Conservation (phyloP, 2,329 filamentous ascomycete genomes). For the Alternaria longipes region DNA sequence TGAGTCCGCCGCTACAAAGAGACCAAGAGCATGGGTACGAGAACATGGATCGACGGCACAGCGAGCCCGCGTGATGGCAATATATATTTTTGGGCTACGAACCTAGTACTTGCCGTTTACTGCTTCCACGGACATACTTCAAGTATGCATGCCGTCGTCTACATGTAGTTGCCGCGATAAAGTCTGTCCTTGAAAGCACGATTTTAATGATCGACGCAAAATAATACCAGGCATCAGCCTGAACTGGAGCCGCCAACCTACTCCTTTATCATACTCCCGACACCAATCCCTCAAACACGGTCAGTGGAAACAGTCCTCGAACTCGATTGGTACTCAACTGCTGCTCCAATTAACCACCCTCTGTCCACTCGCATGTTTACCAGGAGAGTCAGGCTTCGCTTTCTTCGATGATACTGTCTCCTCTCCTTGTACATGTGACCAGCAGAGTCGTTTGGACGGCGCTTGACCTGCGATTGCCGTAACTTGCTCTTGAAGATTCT, state of each 20-base stretch:
- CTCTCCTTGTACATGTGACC: neutral
- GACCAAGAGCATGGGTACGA: neutral
- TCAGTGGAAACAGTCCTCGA: neutral
- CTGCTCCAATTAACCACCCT: neutral
- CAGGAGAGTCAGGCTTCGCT: neutral
- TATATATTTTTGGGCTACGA: neutral
- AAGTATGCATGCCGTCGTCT: neutral
- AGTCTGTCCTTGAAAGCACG: neutral
- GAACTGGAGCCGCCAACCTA: neutral
- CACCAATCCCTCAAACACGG: neutral
- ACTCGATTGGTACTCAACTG: neutral
- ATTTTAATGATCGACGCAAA: neutral
- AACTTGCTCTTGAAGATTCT: constrained; percentile 66
- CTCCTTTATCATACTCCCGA: neutral
- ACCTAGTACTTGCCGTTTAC: neutral
- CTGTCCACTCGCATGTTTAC: neutral
- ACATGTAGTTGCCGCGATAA: neutral
- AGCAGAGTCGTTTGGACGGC: neutral
- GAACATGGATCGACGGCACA: neutral
- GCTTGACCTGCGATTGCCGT: neutral
- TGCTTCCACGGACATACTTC: neutral
- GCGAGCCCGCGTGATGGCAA: neutral
- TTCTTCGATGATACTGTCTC: neutral
- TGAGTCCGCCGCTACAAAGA: constrained; percentile 8
- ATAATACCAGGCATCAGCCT: neutral